Base-by-base conservation (phyloP, 345 rosid species). In the Rhizophora mangle region DNA sequence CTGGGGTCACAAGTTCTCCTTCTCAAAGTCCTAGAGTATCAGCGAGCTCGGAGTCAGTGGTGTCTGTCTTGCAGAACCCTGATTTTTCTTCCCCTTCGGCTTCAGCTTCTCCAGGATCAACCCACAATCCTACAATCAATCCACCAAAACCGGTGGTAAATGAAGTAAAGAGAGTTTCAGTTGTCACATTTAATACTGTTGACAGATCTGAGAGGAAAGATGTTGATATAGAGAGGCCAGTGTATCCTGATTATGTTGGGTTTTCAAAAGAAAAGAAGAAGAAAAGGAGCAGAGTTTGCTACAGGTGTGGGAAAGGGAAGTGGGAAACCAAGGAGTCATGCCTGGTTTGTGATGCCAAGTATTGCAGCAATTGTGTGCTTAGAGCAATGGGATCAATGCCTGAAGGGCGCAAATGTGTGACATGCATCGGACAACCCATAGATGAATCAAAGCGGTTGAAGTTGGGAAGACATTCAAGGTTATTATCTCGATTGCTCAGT, bases 381-480 rank as follows among this genome's bases (percentile, higher is more conserved):
- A 81, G 97, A 73, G 98, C 99, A 3, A 96, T 96, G 99, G 99
- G 99, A 34, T 96, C 99, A 1, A 96, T 96, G 99, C 99, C 98
- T 6, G 98, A 96, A 84, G 99, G 99, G 46, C 89, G 99, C 27
- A 96, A 96, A 63, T 96, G 99, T 68, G 98, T 96, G 31, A 83
- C 89, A 2, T 96, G 99, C 76, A 96, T 96, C 0, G 78, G 93
- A 54, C 79, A 82, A 70, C 86, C 95, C 13, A 96, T 96, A 36
- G 97, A 96, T 39, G 99, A 96, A 72, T 90, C 93, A 4, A 92
- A 86, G 70, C 77, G 99, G 66, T 71, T 60, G 39, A 89, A 86
- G 66, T 69, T 96, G 65, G 99, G 99, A 36, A 96, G 84, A 55
- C 82, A 89, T 76, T 92, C 95, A 0, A 82, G 89, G 80, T 78